phyloP scores from a whole-genome alignment of 495 filamentous ascomycete genomes.

The Cenococcum geophilum region DNA sequence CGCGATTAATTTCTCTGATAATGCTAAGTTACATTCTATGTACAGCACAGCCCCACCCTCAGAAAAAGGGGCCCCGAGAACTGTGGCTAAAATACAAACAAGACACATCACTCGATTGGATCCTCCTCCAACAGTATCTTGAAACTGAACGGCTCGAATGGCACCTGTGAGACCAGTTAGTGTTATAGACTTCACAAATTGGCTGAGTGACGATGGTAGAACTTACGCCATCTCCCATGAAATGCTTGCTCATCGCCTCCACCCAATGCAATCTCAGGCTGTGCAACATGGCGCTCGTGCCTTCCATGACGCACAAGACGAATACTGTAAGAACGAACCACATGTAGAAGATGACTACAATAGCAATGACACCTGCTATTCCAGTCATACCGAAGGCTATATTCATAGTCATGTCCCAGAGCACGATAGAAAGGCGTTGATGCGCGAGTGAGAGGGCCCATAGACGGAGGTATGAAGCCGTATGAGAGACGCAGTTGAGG shows the following conservation, averaged over 20 bases:
- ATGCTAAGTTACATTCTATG: conserved; percentile 11
- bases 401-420: conserved; percentile 92
- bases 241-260: conserved; percentile 99
- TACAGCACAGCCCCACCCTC: conserved; percentile 6
- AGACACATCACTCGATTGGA: conserved; percentile 46
- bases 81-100: conserved; percentile 1
- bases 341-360: conserved; percentile 70
- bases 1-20: conserved; percentile 3
- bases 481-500: conserved; percentile 98
- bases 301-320: conserved; percentile 78
- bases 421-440: conserved; percentile 91
- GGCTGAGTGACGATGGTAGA: no score
- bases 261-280: conserved; percentile 96
- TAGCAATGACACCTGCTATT: conserved; percentile 65
- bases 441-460: conserved; percentile 97
- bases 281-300: conserved; percentile 86
- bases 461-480: conserved; percentile 94
- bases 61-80: not conserved
- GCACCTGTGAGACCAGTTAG: conserved; percentile 40
- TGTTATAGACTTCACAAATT: not conserved
- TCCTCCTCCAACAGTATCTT: conserved; percentile 82
- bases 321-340: conserved; percentile 83
- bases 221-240: conserved; percentile 76
- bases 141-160: conserved; percentile 92
- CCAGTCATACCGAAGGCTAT: conserved; percentile 63